Evolutionary conservation across 2,329 filamentous ascomycete genomes (phyloP).

Genomic region (Botrytis galanthina): DNA sequence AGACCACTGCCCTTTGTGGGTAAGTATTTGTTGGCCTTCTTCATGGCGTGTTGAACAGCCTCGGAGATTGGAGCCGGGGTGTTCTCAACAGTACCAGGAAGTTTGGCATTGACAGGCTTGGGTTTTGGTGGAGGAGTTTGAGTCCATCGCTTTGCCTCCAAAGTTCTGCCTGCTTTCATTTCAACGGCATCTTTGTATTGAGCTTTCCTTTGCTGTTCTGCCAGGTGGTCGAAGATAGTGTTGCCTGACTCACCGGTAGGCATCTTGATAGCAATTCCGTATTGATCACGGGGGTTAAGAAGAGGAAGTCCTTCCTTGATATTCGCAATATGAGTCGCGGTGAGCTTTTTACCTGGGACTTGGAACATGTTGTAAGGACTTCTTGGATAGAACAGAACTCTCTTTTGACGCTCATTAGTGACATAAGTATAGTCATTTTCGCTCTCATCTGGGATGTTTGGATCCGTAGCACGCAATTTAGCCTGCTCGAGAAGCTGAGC

Average conservation of each 20-base stretch:
- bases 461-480: not conserved
- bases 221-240: slow-evolving; percentile 6
- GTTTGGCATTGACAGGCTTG: slow-evolving; percentile 22
- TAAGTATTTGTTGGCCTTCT: slow-evolving; percentile 20
- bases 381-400: not conserved
- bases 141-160: slow-evolving; percentile 22
- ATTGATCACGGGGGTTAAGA: slow-evolving; percentile 1
- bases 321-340: not conserved
- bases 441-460: not conserved
- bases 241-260: not conserved
- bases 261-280: not conserved
- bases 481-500: slow-evolving; percentile 8
- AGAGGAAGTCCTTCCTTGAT: not conserved
- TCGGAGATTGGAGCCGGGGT: slow-evolving; percentile 4
- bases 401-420: not conserved
- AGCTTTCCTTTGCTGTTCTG: slow-evolving; percentile 10
- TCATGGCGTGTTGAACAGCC: slow-evolving; percentile 14
- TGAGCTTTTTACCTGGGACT: not conserved
- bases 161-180: not conserved
- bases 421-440: slow-evolving; percentile 6
- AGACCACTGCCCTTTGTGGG: slow-evolving; percentile 22
- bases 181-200: not conserved
- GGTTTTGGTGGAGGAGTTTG: slow-evolving; percentile 22
- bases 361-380: slow-evolving; percentile 6
- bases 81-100: slow-evolving; percentile 13